Conservation (phyloP, 2,329 filamentous ascomycete genomes). For the Piedraia hortae region DNA sequence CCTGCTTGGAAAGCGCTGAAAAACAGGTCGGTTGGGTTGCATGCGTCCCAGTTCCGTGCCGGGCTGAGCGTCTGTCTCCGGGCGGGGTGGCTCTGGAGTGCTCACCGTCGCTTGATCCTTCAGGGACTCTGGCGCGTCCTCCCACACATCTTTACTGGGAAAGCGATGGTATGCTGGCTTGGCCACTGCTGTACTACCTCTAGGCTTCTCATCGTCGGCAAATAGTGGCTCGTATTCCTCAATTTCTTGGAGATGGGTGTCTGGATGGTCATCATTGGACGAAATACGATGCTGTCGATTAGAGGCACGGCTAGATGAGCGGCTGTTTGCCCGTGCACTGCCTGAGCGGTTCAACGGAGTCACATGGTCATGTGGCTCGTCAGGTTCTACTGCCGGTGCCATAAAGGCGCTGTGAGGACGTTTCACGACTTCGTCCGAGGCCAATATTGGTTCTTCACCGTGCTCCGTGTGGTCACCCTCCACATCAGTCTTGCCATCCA, state of each 20-base stretch:
- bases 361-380: slow-evolving; percentile 24
- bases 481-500: slow-evolving; percentile 24
- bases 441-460: slow-evolving; percentile 56
- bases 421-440: slow-evolving; percentile 63
- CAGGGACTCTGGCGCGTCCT: slow-evolving; percentile 71
- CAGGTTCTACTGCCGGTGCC: slow-evolving; percentile 58
- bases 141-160: slow-evolving; percentile 89
- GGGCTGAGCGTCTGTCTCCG: slow-evolving; percentile 24
- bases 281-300: slow-evolving; percentile 29
- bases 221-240: slow-evolving; percentile 92
- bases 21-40: slow-evolving; percentile 23
- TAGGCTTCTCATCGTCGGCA: slow-evolving; percentile 33
- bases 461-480: slow-evolving; percentile 29
- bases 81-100: slow-evolving; percentile 31
- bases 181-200: slow-evolving; percentile 24
- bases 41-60: slow-evolving; percentile 25
- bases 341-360: slow-evolving; percentile 19
- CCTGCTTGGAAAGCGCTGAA: slow-evolving; percentile 57
- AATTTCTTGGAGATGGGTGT: slow-evolving; percentile 56
- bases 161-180: slow-evolving; percentile 39
- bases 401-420: slow-evolving; percentile 38
- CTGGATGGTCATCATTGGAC: slow-evolving; percentile 23
- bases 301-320: slow-evolving; percentile 32
- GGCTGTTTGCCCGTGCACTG: slow-evolving; percentile 29
- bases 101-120: slow-evolving; percentile 55